Conservation (phyloP, 116 monocot species). For the Posidonia oceanica region DNA sequence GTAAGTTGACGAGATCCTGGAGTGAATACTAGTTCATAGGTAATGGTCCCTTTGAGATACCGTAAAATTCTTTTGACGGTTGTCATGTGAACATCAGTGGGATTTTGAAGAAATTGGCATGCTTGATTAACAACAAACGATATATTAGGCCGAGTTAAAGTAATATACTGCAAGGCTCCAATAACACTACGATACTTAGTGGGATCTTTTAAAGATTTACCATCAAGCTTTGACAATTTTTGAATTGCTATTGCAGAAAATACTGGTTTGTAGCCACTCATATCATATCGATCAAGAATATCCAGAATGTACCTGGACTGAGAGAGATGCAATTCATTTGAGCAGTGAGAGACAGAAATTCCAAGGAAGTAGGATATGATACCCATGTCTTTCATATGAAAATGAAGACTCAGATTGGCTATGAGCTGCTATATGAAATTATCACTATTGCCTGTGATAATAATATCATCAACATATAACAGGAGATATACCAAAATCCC, state of each 20-base stretch:
- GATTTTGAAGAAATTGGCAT: no score
- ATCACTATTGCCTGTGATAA: not conserved
- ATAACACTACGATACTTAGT: not conserved
- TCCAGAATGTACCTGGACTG: not conserved
- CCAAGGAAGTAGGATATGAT: not conserved
- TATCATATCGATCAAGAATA: not conserved
- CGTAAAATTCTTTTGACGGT: no score
- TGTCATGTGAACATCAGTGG: no score
- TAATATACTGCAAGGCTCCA: not conserved
- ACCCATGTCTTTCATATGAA: slow-evolving; percentile 1
- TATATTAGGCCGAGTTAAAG: no score
- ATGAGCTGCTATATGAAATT: not conserved
- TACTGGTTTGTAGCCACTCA: not conserved
- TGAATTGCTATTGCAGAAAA: not conserved
- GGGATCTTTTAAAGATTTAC: not conserved
- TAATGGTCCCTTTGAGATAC: no score
- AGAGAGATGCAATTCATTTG: not conserved
- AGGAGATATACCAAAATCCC: not conserved
- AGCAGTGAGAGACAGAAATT: not conserved
- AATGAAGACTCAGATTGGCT: not conserved
- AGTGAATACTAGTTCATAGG: no score
- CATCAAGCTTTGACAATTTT: not conserved
- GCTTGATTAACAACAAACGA: no score
- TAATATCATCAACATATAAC: not conserved
- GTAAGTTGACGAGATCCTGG: no score